phyloP scores from a whole-genome alignment of 2,329 filamentous ascomycete genomes.

The Apiospora arundinis region DNA sequence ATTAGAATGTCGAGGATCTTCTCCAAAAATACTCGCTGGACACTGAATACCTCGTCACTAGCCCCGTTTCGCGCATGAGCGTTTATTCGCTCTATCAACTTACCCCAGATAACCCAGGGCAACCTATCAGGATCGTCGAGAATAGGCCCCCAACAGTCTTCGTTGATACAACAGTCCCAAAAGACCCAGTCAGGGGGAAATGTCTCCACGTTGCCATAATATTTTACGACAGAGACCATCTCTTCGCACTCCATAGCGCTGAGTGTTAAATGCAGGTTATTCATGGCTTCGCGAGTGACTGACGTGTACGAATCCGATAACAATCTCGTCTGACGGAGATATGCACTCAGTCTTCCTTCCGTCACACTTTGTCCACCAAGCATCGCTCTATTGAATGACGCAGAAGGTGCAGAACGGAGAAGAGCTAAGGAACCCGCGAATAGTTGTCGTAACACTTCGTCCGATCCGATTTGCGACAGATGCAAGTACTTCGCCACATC shows the following conservation, averaged over 20 bases:
- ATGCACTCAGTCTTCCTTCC: not conserved
- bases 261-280: not conserved
- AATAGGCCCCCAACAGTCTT: too few relatives aligned
- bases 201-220: not conserved
- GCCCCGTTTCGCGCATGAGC: too few relatives aligned
- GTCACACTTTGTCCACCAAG: too few relatives aligned
- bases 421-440: not conserved
- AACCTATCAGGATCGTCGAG: not conserved
- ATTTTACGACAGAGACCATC: not conserved
- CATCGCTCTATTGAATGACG: too few relatives aligned
- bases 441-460: not conserved
- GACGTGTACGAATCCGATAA: not conserved
- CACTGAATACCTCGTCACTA: too few relatives aligned
- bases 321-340: not conserved
- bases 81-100: too few relatives aligned
- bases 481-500: not conserved
- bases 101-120: not conserved
- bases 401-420: not conserved
- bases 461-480: not conserved
- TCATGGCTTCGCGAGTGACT: not conserved
- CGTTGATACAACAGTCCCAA: not conserved
- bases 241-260: not conserved
- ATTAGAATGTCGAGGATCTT: not conserved
- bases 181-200: not conserved
- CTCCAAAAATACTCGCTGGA: too few relatives aligned